Conservation (phyloP, 371 early-diverging fungal species). For the Zychaea mexicana region DNA sequence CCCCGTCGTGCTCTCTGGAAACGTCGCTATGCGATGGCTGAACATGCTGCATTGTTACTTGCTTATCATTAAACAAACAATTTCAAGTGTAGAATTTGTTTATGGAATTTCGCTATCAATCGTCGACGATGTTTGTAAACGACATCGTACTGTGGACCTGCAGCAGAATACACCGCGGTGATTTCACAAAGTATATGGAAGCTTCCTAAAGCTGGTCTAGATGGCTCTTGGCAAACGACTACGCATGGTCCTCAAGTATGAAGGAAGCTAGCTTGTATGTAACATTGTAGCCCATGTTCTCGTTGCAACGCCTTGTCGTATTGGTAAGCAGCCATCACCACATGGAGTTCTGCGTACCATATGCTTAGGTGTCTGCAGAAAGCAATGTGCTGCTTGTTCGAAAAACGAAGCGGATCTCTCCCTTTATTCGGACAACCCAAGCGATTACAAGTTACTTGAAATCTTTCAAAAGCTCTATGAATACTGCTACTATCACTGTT, state of each 20-base stretch:
- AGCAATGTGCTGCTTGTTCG: conserved; percentile 90
- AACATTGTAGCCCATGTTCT: conserved; percentile 78
- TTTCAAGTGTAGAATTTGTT: too few relatives aligned
- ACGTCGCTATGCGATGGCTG: too few relatives aligned
- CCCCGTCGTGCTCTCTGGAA: too few relatives aligned
- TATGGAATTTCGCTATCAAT: too few relatives aligned
- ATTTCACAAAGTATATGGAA: conserved; percentile 61
- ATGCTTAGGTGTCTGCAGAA: conserved; percentile 56
- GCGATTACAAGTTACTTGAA: too few relatives aligned
- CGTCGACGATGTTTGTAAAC: too few relatives aligned
- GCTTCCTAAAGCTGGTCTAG: conserved; percentile 59
- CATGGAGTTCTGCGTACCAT: conserved; percentile 86
- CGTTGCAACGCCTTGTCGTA: conserved; percentile 69
- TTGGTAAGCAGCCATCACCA: conserved; percentile 85
- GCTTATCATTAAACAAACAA: too few relatives aligned
- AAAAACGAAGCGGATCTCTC: conserved; percentile 79
- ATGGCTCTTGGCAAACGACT: conserved; percentile 84
- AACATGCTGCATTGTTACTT: too few relatives aligned
- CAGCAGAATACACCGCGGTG: too few relatives aligned
- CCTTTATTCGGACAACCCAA: conserved; percentile 75
- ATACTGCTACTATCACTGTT: too few relatives aligned
- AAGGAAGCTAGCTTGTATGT: conserved; percentile 61
- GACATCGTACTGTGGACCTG: too few relatives aligned
- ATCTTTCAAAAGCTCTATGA: too few relatives aligned
- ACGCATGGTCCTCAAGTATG: conserved; percentile 65